Evolutionary conservation across 768 basidiomycete species (phyloP).

Genomic region (Daedalea quercina): DNA sequence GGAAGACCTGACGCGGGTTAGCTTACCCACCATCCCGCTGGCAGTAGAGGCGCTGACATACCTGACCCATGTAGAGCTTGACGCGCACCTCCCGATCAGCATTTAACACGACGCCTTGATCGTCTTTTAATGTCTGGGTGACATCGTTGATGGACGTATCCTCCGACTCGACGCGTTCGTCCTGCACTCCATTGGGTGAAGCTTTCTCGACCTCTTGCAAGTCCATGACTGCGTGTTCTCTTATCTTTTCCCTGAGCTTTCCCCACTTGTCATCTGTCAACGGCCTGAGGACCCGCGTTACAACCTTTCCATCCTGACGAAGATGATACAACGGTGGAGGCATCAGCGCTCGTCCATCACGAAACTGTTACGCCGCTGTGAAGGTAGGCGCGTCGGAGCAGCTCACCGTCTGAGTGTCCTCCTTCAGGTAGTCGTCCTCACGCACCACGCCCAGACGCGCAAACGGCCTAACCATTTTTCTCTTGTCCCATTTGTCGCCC

Average conservation of each 20-base stretch:
- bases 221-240: conserved; percentile 10
- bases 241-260: conserved; percentile 30
- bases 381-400: background rate
- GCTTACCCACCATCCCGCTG: conserved; percentile 1
- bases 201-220: background rate
- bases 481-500: conserved; percentile 58
- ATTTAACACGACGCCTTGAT: conserved; percentile 50
- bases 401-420: conserved; percentile 29
- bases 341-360: background rate
- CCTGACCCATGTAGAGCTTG: conserved; percentile 71
- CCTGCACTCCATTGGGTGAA: background rate
- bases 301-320: conserved; percentile 33
- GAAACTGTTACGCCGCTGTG: background rate
- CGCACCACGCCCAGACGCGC: conserved; percentile 47
- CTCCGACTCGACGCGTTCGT: conserved; percentile 26
- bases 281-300: conserved; percentile 40
- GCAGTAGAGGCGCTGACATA: conserved; percentile 16
- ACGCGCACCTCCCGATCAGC: conserved; percentile 61
- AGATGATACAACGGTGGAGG: background rate
- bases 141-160: conserved; percentile 38
- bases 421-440: conserved; percentile 25
- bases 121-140: conserved; percentile 23
- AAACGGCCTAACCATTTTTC: conserved; percentile 77
- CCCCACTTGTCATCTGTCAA: conserved; percentile 39
- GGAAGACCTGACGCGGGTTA: conserved; percentile 45